These are phyloP conservation scores for Cyanodermella asteris DNA, from an alignment of 2,329 filamentous ascomycete species.

Conservation along the genomic window DNA sequence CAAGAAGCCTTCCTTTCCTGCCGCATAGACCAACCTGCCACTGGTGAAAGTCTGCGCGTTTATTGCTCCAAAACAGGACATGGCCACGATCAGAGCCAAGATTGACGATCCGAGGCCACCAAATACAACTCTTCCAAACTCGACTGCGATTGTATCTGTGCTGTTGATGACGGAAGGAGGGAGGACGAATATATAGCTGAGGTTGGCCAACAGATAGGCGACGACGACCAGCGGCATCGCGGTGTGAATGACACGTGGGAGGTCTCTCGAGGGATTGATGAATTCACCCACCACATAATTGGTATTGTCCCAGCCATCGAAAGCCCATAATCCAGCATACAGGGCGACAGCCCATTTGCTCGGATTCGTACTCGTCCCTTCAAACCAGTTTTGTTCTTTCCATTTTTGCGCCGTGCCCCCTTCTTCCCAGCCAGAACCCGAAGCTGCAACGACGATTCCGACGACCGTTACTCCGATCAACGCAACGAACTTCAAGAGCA, in stretches of 20 bases:
- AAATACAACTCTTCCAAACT: conserved; percentile 79
- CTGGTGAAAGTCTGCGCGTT: conserved; percentile 91
- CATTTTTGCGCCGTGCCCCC: conserved; percentile 61
- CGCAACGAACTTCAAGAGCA: conserved; percentile 92
- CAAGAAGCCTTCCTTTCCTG: conserved; percentile 86
- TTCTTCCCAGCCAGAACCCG: conserved; percentile 58
- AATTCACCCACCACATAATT: conserved; percentile 98
- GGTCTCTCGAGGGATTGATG: conserved; percentile 68
- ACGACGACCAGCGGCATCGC: conserved; percentile 87
- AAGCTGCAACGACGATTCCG: conserved; percentile 72
- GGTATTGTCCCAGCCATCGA: conserved; percentile 88
- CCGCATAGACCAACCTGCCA: conserved; percentile 76
- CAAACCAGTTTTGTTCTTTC: conserved; percentile 77
- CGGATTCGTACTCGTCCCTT: conserved; percentile 55
- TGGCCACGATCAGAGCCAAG: conserved; percentile 71
- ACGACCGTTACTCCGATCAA: conserved; percentile 68
- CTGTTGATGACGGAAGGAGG: conserved; percentile 60
- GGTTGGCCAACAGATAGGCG: conserved; percentile 73
- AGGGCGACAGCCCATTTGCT: conserved; percentile 84
- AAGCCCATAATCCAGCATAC: conserved; percentile 92
- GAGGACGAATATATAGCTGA: conserved; percentile 86
- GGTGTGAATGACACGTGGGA: conserved; percentile 87
- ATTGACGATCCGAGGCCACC: conserved; percentile 62
- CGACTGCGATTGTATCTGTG: conserved; percentile 86
- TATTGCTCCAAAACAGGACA: conserved; percentile 81